phyloP scores from a whole-genome alignment of 305 asterid genomes.

The Withania somnifera region DNA sequence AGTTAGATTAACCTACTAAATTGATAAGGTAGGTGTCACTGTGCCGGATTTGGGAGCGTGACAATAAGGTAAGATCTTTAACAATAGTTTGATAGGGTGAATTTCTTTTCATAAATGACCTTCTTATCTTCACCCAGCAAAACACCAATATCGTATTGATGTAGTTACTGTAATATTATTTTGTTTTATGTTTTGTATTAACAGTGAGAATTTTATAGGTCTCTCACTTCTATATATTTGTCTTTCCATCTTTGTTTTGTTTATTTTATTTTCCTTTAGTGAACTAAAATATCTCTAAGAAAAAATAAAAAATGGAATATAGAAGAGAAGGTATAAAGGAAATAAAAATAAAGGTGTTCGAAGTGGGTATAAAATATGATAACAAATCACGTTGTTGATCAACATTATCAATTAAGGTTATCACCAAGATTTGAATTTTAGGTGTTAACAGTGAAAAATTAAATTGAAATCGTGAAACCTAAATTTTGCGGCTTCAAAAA shows the following conservation, averaged over 20 bases:
- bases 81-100: not conserved
- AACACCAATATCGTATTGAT: not conserved
- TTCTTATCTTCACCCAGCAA: too few relatives aligned
- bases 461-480: not conserved
- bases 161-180: not conserved
- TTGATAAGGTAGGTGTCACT: too few relatives aligned
- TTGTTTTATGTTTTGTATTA: too few relatives aligned
- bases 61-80: too few relatives aligned
- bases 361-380: not conserved
- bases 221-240: not conserved
- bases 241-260: not conserved
- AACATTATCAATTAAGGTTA: not conserved
- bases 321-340: not conserved
- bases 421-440: not conserved
- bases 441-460: not conserved
- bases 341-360: not conserved
- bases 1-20: too few relatives aligned
- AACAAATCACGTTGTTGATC: not conserved
- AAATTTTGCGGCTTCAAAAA: not conserved
- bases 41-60: too few relatives aligned
- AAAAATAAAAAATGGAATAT: not conserved
- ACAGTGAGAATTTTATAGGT: not conserved
- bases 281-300: not conserved
- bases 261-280: not conserved
- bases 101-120: too few relatives aligned